Percentiles rank a stretch among this genome's conserved stretches.
Evolutionary conservation across 1,284 basidiomycete genomes (phyloP).

Genomic region (Puccinia polysora): DNA sequence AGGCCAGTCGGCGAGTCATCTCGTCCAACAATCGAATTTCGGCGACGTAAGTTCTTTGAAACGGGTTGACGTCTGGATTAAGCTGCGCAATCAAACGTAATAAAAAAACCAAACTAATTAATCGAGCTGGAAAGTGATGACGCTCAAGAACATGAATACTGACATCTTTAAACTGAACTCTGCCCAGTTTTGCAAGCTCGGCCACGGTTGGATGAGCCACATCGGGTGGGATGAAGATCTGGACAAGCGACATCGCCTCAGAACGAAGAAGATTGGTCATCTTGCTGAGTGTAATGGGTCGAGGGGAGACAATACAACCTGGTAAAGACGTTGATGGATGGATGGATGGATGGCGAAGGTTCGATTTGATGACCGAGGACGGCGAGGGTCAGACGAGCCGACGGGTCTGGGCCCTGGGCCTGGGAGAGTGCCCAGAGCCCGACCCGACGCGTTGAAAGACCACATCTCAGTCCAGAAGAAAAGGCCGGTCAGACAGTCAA

Average conservation of each 20-base stretch:
- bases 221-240: slow-evolving; percentile 96
- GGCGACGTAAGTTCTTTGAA: slow-evolving; percentile 95
- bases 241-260: slow-evolving; percentile 81
- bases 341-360: too few relatives aligned
- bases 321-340: too few relatives aligned
- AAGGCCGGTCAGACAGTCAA: too few relatives aligned
- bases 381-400: too few relatives aligned
- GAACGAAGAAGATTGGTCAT: slow-evolving; percentile 21
- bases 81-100: too few relatives aligned
- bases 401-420: too few relatives aligned
- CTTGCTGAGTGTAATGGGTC: not conserved
- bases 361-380: too few relatives aligned
- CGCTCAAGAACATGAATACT: too few relatives aligned
- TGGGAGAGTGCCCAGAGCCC: too few relatives aligned
- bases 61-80: slow-evolving; percentile 90
- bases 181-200: slow-evolving; percentile 88
- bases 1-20: slow-evolving; percentile 87
- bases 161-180: slow-evolving; percentile 97
- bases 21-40: slow-evolving; percentile 93
- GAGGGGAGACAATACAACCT: not conserved
- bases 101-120: not conserved
- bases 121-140: too few relatives aligned
- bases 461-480: too few relatives aligned
- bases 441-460: too few relatives aligned
- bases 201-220: slow-evolving; percentile 93